These are phyloP conservation scores for Neocucurbitaria cava DNA, from an alignment of 2,329 filamentous ascomycete genomes.

Conservation along the genomic window DNA sequence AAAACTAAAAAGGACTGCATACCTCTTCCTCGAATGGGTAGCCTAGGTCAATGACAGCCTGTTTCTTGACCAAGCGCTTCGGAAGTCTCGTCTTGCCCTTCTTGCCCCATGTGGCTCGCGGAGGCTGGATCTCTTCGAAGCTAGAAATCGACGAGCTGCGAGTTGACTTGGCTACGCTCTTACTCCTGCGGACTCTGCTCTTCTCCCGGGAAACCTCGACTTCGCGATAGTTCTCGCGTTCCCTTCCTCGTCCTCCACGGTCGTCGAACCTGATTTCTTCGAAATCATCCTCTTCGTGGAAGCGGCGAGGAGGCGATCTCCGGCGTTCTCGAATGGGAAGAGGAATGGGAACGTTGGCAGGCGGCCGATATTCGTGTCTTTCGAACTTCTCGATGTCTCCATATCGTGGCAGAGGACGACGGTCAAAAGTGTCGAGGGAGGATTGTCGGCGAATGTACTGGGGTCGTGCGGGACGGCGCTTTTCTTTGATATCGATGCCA, in stretches of 20 bases:
- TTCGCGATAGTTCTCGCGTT: slow-evolving; percentile 56
- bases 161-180: slow-evolving; percentile 38
- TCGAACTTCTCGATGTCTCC: slow-evolving; percentile 52
- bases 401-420: slow-evolving; percentile 67
- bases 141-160: slow-evolving; percentile 52
- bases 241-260: slow-evolving; percentile 27
- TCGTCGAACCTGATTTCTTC: slow-evolving; percentile 61
- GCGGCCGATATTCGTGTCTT: slow-evolving; percentile 65
- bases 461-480: slow-evolving; percentile 66
- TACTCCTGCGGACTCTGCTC: slow-evolving; percentile 43
- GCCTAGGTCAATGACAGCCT: slow-evolving; percentile 81
- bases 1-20: slow-evolving; percentile 32
- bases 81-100: slow-evolving; percentile 92
- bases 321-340: slow-evolving; percentile 61
- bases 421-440: slow-evolving; percentile 88
- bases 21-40: slow-evolving; percentile 91
- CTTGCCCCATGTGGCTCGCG: slow-evolving; percentile 50
- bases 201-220: slow-evolving; percentile 57
- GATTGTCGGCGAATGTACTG: slow-evolving; percentile 80
- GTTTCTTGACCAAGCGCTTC: slow-evolving; percentile 76
- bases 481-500: slow-evolving; percentile 48
- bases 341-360: slow-evolving; percentile 73
- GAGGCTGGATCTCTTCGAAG: slow-evolving; percentile 49
- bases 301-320: slow-evolving; percentile 57
- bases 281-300: slow-evolving; percentile 73